A percentile compares a stretch with the other conserved stretches of the same genome.
These are phyloP conservation scores for Lactarius deliciosus DNA, from an alignment of 768 basidiomycete genomes.

Conservation along the genomic window DNA sequence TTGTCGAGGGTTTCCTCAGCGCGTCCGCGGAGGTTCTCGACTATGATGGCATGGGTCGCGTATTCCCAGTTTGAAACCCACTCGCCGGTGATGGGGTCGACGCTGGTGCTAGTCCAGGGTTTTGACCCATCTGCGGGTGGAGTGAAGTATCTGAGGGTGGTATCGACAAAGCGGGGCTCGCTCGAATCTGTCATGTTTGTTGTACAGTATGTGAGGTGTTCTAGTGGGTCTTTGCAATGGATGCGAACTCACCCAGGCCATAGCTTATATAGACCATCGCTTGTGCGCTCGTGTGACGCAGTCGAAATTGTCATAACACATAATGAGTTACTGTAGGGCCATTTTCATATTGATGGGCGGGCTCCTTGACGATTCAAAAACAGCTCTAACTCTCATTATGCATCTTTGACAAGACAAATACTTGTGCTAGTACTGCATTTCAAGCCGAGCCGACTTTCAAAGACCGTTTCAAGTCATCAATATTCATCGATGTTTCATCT, in stretches of 20 bases:
- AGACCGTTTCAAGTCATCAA: no score
- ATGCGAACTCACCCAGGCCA: not conserved
- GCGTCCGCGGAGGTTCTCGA: constrained; percentile 56
- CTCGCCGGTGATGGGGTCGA: constrained; percentile 34
- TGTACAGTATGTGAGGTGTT: not conserved
- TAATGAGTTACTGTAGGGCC: no score
- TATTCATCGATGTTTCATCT: no score
- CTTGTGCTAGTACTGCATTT: no score
- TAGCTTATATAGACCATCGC: not conserved
- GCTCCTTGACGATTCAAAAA: no score
- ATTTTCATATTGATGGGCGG: no score
- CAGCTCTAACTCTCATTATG: no score
- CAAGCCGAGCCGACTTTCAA: no score
- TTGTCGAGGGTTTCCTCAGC: constrained; percentile 47
- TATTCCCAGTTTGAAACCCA: constrained; percentile 40
- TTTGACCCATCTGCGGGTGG: constrained; percentile 35
- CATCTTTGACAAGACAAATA: not conserved
- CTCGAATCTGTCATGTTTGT: constrained; percentile 6
- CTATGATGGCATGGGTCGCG: constrained; percentile 36
- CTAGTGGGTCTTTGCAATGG: not conserved
- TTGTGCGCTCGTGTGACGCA: not conserved
- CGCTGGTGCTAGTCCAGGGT: constrained; percentile 32
- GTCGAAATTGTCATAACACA: not conserved
- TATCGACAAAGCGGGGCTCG: constrained; percentile 21
- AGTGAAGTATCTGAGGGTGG: constrained; percentile 30